Evolutionary conservation across 1,139 yeast species (phyloP).

Genomic region (Pichia norvegensis): DNA sequence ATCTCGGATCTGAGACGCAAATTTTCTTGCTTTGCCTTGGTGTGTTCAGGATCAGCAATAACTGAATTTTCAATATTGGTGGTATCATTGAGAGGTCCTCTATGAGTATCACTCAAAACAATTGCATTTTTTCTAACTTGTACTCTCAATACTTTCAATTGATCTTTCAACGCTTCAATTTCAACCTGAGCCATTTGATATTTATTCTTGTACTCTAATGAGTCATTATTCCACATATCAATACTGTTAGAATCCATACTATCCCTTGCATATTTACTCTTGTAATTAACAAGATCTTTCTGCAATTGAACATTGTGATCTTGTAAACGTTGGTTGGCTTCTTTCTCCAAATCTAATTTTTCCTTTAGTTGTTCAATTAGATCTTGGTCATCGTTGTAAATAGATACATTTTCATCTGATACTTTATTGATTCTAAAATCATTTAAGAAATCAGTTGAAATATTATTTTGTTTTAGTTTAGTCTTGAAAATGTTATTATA

Average conservation of each 20-base stretch:
- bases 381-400: slow-evolving; percentile 11
- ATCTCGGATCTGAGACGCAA: slow-evolving; percentile 28
- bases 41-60: slow-evolving; percentile 10
- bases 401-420: slow-evolving; percentile 4
- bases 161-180: slow-evolving; percentile 22
- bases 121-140: neutral
- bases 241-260: slow-evolving; percentile 12
- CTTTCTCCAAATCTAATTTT: slow-evolving; percentile 28
- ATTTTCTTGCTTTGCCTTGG: slow-evolving; percentile 29
- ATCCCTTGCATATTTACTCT: slow-evolving; percentile 20
- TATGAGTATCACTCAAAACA: neutral
- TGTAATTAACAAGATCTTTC: slow-evolving; percentile 27
- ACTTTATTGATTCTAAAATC: slow-evolving; percentile 1
- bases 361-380: slow-evolving; percentile 20
- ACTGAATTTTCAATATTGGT: slow-evolving; percentile 6
- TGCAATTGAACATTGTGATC: slow-evolving; percentile 27
- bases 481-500: slow-evolving; percentile 41
- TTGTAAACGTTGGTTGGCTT: slow-evolving; percentile 27
- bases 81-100: neutral
- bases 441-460: neutral
- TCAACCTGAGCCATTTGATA: slow-evolving; percentile 23
- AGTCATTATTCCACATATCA: slow-evolving; percentile 13
- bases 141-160: slow-evolving; percentile 9
- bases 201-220: slow-evolving; percentile 24
- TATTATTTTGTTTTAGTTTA: slow-evolving; percentile 29